Evolutionary conservation across 2,329 filamentous ascomycete species (phyloP).

Genomic region (Colletotrichum ledebouriae): DNA sequence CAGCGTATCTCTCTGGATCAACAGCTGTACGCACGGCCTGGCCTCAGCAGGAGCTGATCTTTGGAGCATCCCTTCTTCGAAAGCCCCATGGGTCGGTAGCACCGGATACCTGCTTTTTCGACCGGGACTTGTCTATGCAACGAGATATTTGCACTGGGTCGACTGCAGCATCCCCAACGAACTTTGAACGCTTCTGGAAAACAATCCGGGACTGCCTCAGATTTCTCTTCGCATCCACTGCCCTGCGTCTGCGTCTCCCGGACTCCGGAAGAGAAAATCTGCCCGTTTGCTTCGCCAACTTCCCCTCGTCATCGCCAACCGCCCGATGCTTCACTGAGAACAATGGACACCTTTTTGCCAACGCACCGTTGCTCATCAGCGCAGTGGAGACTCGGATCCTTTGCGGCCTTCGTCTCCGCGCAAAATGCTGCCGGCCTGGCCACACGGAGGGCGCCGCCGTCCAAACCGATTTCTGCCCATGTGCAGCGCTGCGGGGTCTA

Average conservation of each 20-base stretch:
- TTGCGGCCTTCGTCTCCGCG: background rate
- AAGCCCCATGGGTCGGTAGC: conserved; percentile 5
- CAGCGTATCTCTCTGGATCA: background rate
- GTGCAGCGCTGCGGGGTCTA: conserved; percentile 3
- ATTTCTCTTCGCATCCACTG: conserved; percentile 23
- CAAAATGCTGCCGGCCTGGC: conserved; percentile 7
- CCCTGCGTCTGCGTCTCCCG: conserved; percentile 11
- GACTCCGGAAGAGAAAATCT: conserved; percentile 22
- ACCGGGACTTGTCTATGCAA: background rate
- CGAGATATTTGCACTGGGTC: conserved; percentile 12
- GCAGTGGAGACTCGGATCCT: conserved; percentile 4
- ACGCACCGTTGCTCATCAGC: conserved; percentile 2
- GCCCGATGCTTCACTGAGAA: background rate
- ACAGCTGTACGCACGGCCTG: no score
- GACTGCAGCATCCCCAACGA: background rate
- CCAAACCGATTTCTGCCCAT: conserved; percentile 8
- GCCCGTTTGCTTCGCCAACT: conserved; percentile 1
- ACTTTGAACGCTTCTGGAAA: conserved; percentile 37
- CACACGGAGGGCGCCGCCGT: conserved; percentile 5
- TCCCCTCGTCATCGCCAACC: conserved; percentile 4
- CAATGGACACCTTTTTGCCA: conserved; percentile 8
- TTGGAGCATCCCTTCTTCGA: background rate
- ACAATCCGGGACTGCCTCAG: conserved; percentile 29
- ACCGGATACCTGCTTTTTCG: conserved; percentile 8
- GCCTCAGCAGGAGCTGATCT: background rate